Conservation (phyloP, 2,329 filamentous ascomycete genomes). For the Chalaropsis ovoidea region DNA sequence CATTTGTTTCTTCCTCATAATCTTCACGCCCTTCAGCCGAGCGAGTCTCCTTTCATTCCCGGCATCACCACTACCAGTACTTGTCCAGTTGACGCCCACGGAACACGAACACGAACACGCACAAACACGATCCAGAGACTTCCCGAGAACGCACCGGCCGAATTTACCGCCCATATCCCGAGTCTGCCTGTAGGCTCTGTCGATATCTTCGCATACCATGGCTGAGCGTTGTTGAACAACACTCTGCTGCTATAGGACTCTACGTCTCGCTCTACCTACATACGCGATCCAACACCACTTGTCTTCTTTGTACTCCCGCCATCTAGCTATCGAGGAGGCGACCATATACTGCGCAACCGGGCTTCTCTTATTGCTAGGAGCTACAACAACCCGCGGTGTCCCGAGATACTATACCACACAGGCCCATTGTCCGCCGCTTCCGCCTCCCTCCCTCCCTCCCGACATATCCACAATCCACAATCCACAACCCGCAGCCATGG, state of each 20-base stretch:
- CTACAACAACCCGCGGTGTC: neutral
- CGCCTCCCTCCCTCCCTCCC: neutral
- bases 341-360: neutral
- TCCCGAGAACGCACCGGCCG: too few relatives aligned
- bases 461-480: too few relatives aligned
- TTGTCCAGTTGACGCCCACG: too few relatives aligned
- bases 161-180: neutral
- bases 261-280: neutral
- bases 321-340: neutral
- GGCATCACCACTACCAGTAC: too few relatives aligned
- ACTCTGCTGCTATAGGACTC: neutral
- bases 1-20: too few relatives aligned
- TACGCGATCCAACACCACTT: neutral
- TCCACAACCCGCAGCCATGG: slow-evolving; percentile 11
- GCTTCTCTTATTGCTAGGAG: neutral
- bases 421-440: neutral
- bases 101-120: too few relatives aligned
- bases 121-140: too few relatives aligned
- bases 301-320: neutral
- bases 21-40: too few relatives aligned
- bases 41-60: too few relatives aligned
- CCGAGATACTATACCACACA: neutral
- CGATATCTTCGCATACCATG: neutral
- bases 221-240: slow-evolving; percentile 6
- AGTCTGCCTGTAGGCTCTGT: neutral